These are phyloP conservation scores for Petasospora rhodanensis DNA, from an alignment of 1,139 yeast genomes.

Conservation along the genomic window DNA sequence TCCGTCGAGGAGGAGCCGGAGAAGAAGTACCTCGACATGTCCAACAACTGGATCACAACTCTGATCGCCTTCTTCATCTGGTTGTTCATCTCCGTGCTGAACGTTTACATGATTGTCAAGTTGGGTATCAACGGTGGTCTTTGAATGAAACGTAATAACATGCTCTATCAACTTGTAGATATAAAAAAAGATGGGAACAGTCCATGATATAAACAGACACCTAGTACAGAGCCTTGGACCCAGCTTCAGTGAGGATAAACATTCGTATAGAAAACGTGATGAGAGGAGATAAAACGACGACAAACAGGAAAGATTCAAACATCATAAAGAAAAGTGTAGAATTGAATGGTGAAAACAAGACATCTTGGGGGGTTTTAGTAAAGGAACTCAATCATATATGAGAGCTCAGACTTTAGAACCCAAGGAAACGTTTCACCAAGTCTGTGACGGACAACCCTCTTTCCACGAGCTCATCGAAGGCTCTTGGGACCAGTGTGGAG, in stretches of 20 bases:
- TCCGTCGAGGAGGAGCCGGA: conserved; percentile 14
- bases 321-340: too few relatives aligned
- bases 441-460: too few relatives aligned
- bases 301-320: too few relatives aligned
- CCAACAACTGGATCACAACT: conserved; percentile 58
- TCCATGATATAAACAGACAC: not conserved
- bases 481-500: conserved; percentile 15
- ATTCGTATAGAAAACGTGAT: too few relatives aligned
- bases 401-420: too few relatives aligned
- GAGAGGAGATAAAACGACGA: too few relatives aligned
- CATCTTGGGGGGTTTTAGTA: too few relatives aligned
- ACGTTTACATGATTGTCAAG: conserved; percentile 66
- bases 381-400: too few relatives aligned
- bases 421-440: too few relatives aligned
- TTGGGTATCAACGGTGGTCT: conserved; percentile 25
- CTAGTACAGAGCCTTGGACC: too few relatives aligned
- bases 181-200: not conserved
- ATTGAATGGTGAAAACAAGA: too few relatives aligned
- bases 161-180: not conserved
- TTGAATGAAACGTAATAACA: not conserved
- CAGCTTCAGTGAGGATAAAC: too few relatives aligned
- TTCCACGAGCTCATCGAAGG: conserved; percentile 17
- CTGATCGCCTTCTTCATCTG: conserved; percentile 46
- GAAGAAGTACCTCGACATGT: conserved; percentile 41
- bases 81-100: conserved; percentile 61